Evolutionary conservation across 176 grass and related monocot species (phyloP).

Genomic region (Hordeum vulgare): DNA sequence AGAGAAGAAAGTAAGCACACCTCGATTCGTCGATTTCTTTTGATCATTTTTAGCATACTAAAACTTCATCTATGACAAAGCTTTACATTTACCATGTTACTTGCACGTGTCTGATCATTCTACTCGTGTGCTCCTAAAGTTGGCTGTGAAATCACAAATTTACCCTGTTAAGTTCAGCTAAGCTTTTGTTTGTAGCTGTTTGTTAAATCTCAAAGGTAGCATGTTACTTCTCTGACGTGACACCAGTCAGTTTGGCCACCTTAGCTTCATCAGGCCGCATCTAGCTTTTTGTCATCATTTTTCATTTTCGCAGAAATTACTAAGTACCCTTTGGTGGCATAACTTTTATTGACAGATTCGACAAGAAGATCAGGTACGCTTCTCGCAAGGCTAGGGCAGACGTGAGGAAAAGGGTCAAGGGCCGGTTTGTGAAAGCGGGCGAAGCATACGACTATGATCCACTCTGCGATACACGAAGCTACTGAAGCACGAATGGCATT

Average conservation of each 20-base stretch:
- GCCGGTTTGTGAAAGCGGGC: constrained; percentile 84
- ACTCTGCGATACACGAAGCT: constrained; percentile 65
- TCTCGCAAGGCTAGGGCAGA: constrained; percentile 98
- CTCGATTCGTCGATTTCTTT: not conserved
- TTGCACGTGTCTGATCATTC: not conserved
- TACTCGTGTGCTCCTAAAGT: not conserved
- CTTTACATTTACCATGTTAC: constrained; percentile 4
- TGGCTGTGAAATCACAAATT: not conserved
- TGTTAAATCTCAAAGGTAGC: not conserved
- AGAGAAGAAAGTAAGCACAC: constrained; percentile 72
- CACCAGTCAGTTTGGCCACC: not conserved
- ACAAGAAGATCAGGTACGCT: constrained; percentile 96
- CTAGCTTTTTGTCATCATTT: not conserved
- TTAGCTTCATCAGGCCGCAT: not conserved
- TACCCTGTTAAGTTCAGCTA: not conserved
- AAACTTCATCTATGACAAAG: not conserved
- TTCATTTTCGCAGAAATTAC: not conserved
- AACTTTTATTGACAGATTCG: constrained; percentile 54
- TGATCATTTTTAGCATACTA: not conserved
- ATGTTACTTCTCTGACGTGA: not conserved
- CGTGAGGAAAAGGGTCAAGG: constrained; percentile 84
- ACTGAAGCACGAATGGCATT: constrained; percentile 24
- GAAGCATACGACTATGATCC: constrained; percentile 98
- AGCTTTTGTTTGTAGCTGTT: not conserved
- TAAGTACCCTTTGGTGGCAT: constrained; percentile 5